These are phyloP conservation scores for Ricinus communis DNA, from an alignment of 345 rosid genomes.

Conservation along the genomic window DNA sequence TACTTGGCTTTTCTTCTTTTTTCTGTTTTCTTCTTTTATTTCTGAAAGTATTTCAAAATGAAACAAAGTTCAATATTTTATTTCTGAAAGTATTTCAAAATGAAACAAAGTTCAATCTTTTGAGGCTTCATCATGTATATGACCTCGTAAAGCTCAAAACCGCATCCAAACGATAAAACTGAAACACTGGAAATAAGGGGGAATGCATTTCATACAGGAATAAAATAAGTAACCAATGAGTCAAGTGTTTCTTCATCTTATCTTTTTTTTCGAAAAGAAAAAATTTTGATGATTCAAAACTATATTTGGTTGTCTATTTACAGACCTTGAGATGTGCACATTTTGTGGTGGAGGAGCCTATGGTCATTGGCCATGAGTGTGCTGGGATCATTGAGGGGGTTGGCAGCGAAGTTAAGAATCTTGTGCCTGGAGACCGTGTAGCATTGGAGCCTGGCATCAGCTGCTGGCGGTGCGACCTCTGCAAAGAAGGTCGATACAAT, in stretches of 20 bases:
- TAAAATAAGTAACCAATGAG: not conserved
- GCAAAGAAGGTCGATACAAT: conserved; percentile 83
- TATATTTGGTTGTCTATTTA: not conserved
- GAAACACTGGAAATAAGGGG: not conserved
- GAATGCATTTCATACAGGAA: not conserved
- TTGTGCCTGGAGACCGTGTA: conserved; percentile 73
- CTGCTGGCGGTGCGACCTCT: conserved; percentile 67
- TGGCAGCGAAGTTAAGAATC: conserved; percentile 67
- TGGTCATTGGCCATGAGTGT: conserved; percentile 98
- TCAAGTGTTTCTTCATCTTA: no score
- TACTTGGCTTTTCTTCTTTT: no score
- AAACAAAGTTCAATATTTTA: no score
- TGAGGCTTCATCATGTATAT: no score
- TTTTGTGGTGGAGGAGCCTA: conserved; percentile 84
- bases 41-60: no score
- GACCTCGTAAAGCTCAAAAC: no score
- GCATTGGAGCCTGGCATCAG: conserved; percentile 93
- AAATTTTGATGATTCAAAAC: not conserved
- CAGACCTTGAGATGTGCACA: conserved; percentile 69
- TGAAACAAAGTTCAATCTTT: no score
- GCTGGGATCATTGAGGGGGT: conserved; percentile 89
- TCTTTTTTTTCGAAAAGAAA: no score
- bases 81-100: no score
- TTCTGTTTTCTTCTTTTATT: no score
- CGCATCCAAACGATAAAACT: no score